phyloP scores from a whole-genome alignment of 192 early-diverging fungal genomes.

The Ambispora gerdemannii region DNA sequence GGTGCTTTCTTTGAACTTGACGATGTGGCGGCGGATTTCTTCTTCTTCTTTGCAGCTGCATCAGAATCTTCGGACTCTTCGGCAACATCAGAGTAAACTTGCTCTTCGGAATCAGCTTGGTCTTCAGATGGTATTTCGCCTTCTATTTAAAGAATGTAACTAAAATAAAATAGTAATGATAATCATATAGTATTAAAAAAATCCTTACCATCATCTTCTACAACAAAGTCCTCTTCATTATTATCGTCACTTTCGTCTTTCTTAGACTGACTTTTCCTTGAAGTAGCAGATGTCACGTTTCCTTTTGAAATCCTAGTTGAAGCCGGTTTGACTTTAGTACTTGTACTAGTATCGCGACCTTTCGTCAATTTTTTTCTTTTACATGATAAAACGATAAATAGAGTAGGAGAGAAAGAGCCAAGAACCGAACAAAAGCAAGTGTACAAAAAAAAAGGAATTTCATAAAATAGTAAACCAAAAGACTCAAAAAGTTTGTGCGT shows the following conservation, averaged over 20 bases:
- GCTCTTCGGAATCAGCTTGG: neutral
- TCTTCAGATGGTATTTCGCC: neutral
- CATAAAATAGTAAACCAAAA: too few species aligned
- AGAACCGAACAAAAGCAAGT: too few species aligned
- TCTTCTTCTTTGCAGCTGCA: neutral
- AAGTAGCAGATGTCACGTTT: neutral
- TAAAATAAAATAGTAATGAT: too few species aligned
- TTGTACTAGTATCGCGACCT: too few species aligned
- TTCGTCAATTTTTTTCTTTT: too few species aligned
- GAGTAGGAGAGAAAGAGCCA: too few species aligned
- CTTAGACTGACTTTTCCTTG: neutral
- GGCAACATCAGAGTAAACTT: neutral
- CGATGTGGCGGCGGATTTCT: neutral
- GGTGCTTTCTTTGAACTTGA: neutral
- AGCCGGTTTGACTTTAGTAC: neutral
- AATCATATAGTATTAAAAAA: too few species aligned
- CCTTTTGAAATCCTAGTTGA: neutral
- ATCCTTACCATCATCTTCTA: neutral
- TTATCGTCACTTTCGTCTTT: neutral
- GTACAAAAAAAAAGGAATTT: too few species aligned
- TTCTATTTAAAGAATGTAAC: too few species aligned
- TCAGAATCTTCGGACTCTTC: neutral
- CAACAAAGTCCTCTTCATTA: neutral
- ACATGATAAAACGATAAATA: too few species aligned
- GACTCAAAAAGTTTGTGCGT: too few species aligned